Conservation (phyloP, 2,329 filamentous ascomycete genomes). For the Fusarium sublunatum region DNA sequence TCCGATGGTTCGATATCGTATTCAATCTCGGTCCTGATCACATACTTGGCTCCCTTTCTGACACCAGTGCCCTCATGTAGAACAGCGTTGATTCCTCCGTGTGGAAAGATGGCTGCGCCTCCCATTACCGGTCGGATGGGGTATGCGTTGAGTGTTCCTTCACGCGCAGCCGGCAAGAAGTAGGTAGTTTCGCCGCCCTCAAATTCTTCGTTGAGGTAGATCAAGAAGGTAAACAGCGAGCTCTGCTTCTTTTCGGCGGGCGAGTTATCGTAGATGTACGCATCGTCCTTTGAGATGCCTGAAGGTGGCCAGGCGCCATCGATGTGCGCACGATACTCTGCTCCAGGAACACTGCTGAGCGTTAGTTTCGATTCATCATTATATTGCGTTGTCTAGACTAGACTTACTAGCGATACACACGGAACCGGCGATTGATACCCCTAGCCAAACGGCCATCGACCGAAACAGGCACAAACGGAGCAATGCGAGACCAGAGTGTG, state of each 20-base stretch:
- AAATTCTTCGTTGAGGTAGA: slow-evolving; percentile 79
- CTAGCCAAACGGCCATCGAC: slow-evolving; percentile 68
- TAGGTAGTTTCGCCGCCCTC: slow-evolving; percentile 78
- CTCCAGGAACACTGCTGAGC: slow-evolving; percentile 65
- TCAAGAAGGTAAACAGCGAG: slow-evolving; percentile 74
- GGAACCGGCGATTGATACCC: slow-evolving; percentile 75
- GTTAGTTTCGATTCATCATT: neutral
- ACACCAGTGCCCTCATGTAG: slow-evolving; percentile 79
- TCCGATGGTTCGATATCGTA: slow-evolving; percentile 67
- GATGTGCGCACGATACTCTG: slow-evolving; percentile 77
- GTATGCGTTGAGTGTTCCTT: slow-evolving; percentile 76
- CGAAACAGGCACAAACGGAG: slow-evolving; percentile 65
- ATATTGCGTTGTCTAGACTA: accelerated
- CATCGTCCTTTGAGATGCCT: slow-evolving; percentile 66
- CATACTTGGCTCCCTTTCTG: slow-evolving; percentile 72
- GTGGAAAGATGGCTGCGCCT: slow-evolving; percentile 74
- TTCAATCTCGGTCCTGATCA: slow-evolving; percentile 77
- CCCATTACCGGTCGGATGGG: slow-evolving; percentile 76
- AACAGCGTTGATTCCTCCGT: slow-evolving; percentile 73
- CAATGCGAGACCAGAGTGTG: slow-evolving; percentile 70
- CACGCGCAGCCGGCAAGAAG: slow-evolving; percentile 71
- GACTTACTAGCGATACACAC: slow-evolving; percentile 72
- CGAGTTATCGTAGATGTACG: slow-evolving; percentile 75
- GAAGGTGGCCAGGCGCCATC: slow-evolving; percentile 80
- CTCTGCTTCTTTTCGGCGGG: slow-evolving; percentile 69